Percentiles rank a stretch among this genome's conserved stretches.
Conservation (phyloP, 2,329 filamentous ascomycete species). For the Nothomitra cinnamomea region DNA sequence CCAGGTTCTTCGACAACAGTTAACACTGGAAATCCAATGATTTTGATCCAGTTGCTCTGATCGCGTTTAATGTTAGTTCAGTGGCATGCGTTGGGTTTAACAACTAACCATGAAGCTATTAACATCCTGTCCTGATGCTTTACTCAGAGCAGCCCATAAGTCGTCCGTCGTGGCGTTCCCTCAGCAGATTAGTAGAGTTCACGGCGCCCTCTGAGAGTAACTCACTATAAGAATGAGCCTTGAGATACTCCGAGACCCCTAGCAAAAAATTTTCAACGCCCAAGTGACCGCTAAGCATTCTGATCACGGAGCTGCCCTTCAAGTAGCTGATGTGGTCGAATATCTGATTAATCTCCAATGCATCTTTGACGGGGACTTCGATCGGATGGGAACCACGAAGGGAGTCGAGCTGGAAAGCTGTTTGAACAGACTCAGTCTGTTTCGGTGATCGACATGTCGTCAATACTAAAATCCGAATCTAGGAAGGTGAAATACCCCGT, state of each 20-base stretch:
- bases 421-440: slow-evolving; percentile 77
- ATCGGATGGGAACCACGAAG: slow-evolving; percentile 89
- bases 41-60: slow-evolving; percentile 72
- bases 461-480: slow-evolving; percentile 6
- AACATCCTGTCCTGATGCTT: slow-evolving; percentile 77
- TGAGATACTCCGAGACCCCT: slow-evolving; percentile 79
- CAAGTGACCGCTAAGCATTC: slow-evolving; percentile 86
- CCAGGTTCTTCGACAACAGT: slow-evolving; percentile 71
- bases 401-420: slow-evolving; percentile 76
- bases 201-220: neutral
- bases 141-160: slow-evolving; percentile 74
- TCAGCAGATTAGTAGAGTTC: slow-evolving; percentile 10
- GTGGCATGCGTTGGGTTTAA: neutral
- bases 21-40: slow-evolving; percentile 85
- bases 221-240: slow-evolving; percentile 61
- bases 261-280: slow-evolving; percentile 77
- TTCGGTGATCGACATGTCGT: slow-evolving; percentile 14
- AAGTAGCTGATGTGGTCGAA: slow-evolving; percentile 95
- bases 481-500: slow-evolving; percentile 29
- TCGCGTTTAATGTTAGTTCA: neutral
- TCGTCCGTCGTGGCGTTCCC: slow-evolving; percentile 77
- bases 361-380: slow-evolving; percentile 85
- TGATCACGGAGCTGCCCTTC: slow-evolving; percentile 90
- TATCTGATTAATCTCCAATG: slow-evolving; percentile 91
- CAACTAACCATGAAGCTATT: slow-evolving; percentile 55